A percentile compares a stretch with the other conserved stretches of the same genome.
These are phyloP conservation scores for Zelonia costaricensis DNA, from an alignment of 208 protist species.

Conservation along the genomic window DNA sequence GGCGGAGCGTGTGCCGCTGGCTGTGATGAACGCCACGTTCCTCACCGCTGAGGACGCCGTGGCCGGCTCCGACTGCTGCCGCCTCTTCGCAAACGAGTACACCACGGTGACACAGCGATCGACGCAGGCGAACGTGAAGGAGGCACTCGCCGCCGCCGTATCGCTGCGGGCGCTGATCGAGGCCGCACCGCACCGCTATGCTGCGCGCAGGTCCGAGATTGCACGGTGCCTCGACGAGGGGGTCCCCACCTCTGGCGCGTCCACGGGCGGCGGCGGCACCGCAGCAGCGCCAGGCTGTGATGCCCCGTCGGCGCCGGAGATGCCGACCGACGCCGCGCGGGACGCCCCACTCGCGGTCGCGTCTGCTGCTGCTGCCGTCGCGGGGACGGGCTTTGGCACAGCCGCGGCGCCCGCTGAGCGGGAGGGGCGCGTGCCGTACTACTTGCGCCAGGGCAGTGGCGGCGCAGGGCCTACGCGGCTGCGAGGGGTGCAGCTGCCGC, in stretches of 20 bases:
- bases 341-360: not conserved
- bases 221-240: slow-evolving; percentile 26
- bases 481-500: slow-evolving; percentile 13
- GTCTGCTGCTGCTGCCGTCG: not conserved
- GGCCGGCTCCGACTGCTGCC: slow-evolving; percentile 64
- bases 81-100: slow-evolving; percentile 77
- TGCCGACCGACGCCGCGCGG: not conserved
- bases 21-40: slow-evolving; percentile 68
- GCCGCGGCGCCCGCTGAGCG: not conserved
- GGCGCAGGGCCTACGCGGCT: not conserved
- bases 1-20: slow-evolving; percentile 26
- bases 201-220: slow-evolving; percentile 25
- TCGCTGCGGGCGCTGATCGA: slow-evolving; percentile 7
- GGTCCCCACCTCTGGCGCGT: not conserved
- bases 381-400: not conserved
- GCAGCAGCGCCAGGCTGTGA: not conserved
- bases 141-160: slow-evolving; percentile 4
- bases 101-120: slow-evolving; percentile 31
- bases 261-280: not conserved
- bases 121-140: slow-evolving; percentile 14
- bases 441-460: slow-evolving; percentile 32
- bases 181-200: slow-evolving; percentile 17
- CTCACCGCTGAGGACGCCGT: slow-evolving; percentile 45
- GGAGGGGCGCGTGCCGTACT: slow-evolving; percentile 45
- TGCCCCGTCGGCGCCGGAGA: not conserved